Evolutionary conservation across 257 asterid genomes (phyloP).

Genomic region (Nicotiana obtusifolia): DNA sequence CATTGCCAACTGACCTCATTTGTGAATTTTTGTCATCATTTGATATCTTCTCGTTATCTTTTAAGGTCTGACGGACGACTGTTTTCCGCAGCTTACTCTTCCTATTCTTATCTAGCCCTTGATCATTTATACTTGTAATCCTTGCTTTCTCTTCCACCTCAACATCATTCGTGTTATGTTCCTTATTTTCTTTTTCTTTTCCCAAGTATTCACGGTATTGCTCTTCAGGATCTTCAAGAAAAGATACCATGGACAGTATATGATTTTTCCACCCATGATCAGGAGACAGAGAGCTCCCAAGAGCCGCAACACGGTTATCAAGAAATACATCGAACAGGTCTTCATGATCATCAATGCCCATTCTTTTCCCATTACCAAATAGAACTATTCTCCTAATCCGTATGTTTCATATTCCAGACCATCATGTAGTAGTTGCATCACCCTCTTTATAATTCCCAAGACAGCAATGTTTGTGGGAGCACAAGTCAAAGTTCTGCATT

Average conservation of each 20-base stretch:
- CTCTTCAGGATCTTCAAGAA: conserved; percentile 33
- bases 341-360: conserved; percentile 33
- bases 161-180: neutral
- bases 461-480: conserved; percentile 46
- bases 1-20: neutral
- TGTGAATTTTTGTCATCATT: neutral
- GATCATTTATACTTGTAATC: neutral
- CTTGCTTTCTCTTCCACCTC: neutral
- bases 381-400: conserved; percentile 44
- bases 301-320: conserved; percentile 20
- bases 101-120: neutral
- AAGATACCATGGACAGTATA: conserved; percentile 20
- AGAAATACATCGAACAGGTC: conserved; percentile 39
- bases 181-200: neutral
- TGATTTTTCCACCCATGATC: conserved; percentile 33
- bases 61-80: conserved; percentile 7
- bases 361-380: conserved; percentile 35
- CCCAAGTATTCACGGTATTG: conserved; percentile 20
- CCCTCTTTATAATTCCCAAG: conserved; percentile 15
- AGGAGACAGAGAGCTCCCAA: conserved; percentile 26
- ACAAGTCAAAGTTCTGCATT: conserved; percentile 35
- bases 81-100: conserved; percentile 17
- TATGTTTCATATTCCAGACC: conserved; percentile 15
- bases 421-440: conserved; percentile 24
- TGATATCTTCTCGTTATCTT: conserved; percentile 11